These are phyloP conservation scores for Kluyveromyces sp. DNA, from an alignment of 1,139 yeast genomes.

Conservation along the genomic window DNA sequence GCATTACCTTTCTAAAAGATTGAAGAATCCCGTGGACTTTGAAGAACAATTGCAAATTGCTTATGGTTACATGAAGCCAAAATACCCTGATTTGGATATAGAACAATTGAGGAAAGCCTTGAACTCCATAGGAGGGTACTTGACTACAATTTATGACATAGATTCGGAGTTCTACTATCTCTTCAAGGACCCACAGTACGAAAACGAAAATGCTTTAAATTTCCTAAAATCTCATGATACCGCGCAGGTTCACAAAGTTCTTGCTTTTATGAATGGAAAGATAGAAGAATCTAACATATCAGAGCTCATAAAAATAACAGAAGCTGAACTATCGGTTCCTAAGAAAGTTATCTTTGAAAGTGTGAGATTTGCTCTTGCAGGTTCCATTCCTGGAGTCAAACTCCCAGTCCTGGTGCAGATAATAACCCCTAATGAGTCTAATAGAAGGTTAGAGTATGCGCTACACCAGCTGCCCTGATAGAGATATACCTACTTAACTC, in stretches of 20 bases:
- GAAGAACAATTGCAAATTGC: slow-evolving; percentile 29
- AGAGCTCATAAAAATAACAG: slow-evolving; percentile 19
- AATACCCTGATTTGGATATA: slow-evolving; percentile 12
- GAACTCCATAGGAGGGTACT: slow-evolving; percentile 30
- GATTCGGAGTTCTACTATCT: slow-evolving; percentile 41
- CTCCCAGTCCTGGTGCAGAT: slow-evolving; percentile 52
- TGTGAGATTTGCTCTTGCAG: slow-evolving; percentile 66
- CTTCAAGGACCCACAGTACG: slow-evolving; percentile 36
- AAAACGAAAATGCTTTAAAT: slow-evolving; percentile 14
- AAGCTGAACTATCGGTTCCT: slow-evolving; percentile 15
- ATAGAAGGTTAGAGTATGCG: slow-evolving; percentile 33
- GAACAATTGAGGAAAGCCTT: slow-evolving; percentile 23
- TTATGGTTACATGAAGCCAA: slow-evolving; percentile 16
- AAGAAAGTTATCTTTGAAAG: slow-evolving; percentile 52
- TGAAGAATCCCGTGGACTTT: slow-evolving; percentile 33
- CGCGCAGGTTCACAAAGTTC: slow-evolving; percentile 10
- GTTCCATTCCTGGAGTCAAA: slow-evolving; percentile 62
- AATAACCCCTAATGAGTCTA: slow-evolving; percentile 44
- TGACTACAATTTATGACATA: slow-evolving; percentile 45
- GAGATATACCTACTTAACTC: no score
- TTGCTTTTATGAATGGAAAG: slow-evolving; percentile 12
- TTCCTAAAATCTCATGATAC: slow-evolving; percentile 18
- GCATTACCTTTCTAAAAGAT: slow-evolving; percentile 41
- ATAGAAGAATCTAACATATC: slow-evolving; percentile 16
- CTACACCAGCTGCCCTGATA: slow-evolving; percentile 4